Conservation (phyloP, 805 yeast species). For the Yamadazyma sp. region DNA sequence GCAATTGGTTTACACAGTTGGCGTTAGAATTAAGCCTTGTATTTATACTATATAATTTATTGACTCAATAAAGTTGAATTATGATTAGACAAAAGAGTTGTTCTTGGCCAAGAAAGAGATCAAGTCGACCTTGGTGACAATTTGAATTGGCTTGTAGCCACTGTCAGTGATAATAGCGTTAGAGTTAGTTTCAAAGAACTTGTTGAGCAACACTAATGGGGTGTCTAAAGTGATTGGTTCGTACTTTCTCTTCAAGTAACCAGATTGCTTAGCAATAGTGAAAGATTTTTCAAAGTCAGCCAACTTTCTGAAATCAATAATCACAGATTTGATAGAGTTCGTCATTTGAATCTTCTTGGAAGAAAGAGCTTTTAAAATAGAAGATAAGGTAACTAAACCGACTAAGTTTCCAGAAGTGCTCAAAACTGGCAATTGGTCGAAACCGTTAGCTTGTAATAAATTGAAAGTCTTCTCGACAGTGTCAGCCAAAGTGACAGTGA, state of each 20-base stretch:
- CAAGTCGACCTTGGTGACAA: constrained; percentile 82
- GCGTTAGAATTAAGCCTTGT: too few relatives aligned
- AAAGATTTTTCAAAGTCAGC: constrained; percentile 65
- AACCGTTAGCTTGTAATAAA: constrained; percentile 70
- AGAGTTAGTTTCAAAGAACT: constrained; percentile 81
- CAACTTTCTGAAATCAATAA: constrained; percentile 73
- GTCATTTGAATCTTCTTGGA: constrained; percentile 56
- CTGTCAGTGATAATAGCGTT: constrained; percentile 78
- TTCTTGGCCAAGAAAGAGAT: constrained; percentile 52
- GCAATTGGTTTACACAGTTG: too few relatives aligned
- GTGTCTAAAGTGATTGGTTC: constrained; percentile 65
- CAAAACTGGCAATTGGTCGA: constrained; percentile 83
- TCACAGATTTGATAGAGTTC: constrained; percentile 56
- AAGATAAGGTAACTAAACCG: constrained; percentile 76
- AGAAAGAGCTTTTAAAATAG: constrained; percentile 65
- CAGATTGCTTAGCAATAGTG: constrained; percentile 55
- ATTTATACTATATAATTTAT: too few relatives aligned
- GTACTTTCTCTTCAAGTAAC: constrained; percentile 64
- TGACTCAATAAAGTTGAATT: not conserved
- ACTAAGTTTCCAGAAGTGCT: constrained; percentile 57
- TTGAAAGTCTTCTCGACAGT: constrained; percentile 64
- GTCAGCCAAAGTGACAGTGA: constrained; percentile 62
- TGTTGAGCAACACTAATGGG: constrained; percentile 64
- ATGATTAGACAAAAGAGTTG: constrained; percentile 10
- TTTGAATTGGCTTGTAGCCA: constrained; percentile 71